Conservation (phyloP, 495 filamentous ascomycete genomes). For the Penicillium cinerascens region DNA sequence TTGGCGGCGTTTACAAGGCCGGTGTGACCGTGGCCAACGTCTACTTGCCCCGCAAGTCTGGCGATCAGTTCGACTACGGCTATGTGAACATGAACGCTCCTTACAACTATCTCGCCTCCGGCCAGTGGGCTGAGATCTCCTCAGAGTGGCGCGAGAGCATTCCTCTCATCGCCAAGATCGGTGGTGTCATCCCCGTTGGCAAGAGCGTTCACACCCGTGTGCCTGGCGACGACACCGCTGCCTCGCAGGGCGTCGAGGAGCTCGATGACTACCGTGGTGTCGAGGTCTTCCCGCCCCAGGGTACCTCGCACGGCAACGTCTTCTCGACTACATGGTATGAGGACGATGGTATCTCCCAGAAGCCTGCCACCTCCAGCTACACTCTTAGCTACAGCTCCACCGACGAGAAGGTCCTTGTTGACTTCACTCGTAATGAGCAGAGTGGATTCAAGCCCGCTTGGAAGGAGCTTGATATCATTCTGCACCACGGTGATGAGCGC, state of each 20-base stretch:
- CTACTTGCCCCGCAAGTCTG: conserved; percentile 54
- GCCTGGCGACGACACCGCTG: conserved; percentile 52
- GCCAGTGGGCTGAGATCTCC: conserved; percentile 57
- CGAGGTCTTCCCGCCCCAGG: conserved; percentile 59
- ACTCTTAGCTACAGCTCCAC: conserved; percentile 45
- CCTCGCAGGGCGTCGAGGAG: conserved; percentile 47
- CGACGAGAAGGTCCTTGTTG: conserved; percentile 38
- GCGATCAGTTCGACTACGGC: conserved; percentile 43
- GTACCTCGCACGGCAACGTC: conserved; percentile 29
- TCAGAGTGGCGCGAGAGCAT: conserved; percentile 59
- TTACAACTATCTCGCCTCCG: conserved; percentile 54
- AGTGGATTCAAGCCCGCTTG: conserved; percentile 48
- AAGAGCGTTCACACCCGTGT: conserved; percentile 54
- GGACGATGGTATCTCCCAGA: conserved; percentile 57
- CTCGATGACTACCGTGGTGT: conserved; percentile 59
- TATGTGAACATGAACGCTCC: conserved; percentile 61
- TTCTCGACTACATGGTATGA: conserved; percentile 56
- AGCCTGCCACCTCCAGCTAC: conserved; percentile 40
- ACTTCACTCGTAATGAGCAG: conserved; percentile 34
- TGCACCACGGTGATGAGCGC: conserved; percentile 50
- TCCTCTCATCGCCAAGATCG: conserved; percentile 58
- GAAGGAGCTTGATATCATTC: conserved; percentile 50
- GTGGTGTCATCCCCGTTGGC: conserved; percentile 56
- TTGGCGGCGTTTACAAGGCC: conserved; percentile 62
- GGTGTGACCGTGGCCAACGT: conserved; percentile 49